Evolutionary conservation across 768 basidiomycete species (phyloP), one percentile per base, ranked within the genome.

Genomic region (Mycena leptocephala): DNA sequence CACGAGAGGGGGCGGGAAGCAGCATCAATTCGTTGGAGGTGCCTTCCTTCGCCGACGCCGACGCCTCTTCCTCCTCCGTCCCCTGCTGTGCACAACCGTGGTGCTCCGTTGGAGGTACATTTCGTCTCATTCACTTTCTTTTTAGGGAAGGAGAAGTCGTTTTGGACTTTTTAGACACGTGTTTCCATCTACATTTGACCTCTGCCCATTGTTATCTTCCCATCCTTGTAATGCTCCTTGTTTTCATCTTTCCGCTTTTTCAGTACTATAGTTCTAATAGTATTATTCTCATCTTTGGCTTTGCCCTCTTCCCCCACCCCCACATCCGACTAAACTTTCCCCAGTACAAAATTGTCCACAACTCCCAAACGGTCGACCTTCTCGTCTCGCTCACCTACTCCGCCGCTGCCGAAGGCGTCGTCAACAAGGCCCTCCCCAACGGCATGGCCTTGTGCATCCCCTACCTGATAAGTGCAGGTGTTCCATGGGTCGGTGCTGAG

Each of bases 301-400:
- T 66, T 24, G 24, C 5, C 56, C 32, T n/a, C 53, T 30, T 41
- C 67, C 24, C 20, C 43, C 64, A 26, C 33, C 41, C 18, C 28
- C 39, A 13, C 18, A 14, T 1, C 26, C 18, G 5, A 13, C 37
- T 68, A 62, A 39, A 30, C 16, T 1, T 43, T 26, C 0, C 37
- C 1, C 63, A 94, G 93, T 94, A 94, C 77, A 94, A 95, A 81
- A 93, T 95, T 68, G 85, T 90, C 24, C 89, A 90, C 71, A 94
- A 94, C 76, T 87, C 92, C 0, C 83, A 86, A 55, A 90, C 90
- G 0, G 93, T 95, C 35, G 94, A 95, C 76, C 88, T 95, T 10
- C 89, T 95, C 6, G 88, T 94, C 24, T 93, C 93, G 26, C 84
- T 95, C 10, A 86, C 92, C 0, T 93, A 92, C 78, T 82, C 86